These are phyloP conservation scores for Colletotrichum limetticola DNA, from an alignment of 2,329 filamentous ascomycete genomes.

Conservation along the genomic window DNA sequence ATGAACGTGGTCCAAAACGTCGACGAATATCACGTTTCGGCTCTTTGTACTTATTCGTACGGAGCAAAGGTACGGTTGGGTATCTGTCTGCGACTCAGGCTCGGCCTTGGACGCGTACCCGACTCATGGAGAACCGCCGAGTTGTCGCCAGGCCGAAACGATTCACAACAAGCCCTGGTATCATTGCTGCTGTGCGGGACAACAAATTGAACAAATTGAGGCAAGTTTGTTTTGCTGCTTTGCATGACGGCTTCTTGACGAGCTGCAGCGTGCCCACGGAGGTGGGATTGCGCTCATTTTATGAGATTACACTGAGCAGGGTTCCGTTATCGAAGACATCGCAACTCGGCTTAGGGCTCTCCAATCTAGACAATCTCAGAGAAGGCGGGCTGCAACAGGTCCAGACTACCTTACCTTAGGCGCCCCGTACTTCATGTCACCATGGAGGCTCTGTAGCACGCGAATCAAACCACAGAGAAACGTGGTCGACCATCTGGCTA, in stretches of 20 bases:
- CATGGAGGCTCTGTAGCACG: background rate
- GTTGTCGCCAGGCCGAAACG: constrained; percentile 6
- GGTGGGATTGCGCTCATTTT: constrained; percentile 30
- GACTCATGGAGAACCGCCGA: constrained; percentile 4
- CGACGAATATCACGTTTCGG: background rate
- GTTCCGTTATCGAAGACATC: constrained; percentile 16
- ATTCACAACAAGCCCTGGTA: background rate
- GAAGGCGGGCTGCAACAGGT: background rate
- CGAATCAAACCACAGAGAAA: constrained; percentile 1
- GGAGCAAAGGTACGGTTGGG: background rate
- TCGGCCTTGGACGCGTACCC: background rate
- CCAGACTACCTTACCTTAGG: background rate
- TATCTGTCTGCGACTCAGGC: background rate
- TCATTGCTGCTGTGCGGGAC: background rate
- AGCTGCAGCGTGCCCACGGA: constrained; percentile 22
- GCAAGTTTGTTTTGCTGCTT: constrained; percentile 6
- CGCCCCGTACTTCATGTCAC: background rate
- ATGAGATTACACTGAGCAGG: constrained; percentile 29
- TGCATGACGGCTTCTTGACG: background rate
- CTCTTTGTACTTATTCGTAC: background rate
- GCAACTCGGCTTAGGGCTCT: background rate
- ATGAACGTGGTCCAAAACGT: background rate
- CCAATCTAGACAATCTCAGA: background rate
- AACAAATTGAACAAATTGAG: background rate
- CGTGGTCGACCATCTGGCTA: background rate